A percentile compares a stretch with the other conserved stretches of the same genome.
These are phyloP conservation scores for Karstenula rhodostoma DNA, from an alignment of 2,329 filamentous ascomycete genomes.

Conservation along the genomic window DNA sequence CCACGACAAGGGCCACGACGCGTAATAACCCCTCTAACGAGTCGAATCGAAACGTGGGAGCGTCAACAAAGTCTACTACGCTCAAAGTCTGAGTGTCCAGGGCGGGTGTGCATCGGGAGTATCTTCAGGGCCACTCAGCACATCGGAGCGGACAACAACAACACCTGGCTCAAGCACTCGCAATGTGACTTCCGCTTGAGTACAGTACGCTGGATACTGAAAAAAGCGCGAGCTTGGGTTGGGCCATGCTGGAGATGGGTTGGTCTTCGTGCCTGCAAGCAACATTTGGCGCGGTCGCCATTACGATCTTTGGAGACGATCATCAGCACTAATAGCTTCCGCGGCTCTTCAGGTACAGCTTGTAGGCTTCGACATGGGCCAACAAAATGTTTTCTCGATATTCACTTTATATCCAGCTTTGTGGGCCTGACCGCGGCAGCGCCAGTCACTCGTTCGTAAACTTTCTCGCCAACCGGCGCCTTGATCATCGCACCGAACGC, in stretches of 20 bases:
- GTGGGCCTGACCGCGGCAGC: background rate
- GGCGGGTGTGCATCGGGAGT: background rate
- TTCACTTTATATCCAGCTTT: background rate
- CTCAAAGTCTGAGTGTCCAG: background rate
- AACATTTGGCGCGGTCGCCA: background rate
- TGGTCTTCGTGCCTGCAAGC: no score
- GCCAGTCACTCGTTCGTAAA: background rate
- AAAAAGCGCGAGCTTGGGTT: background rate
- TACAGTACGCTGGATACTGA: background rate
- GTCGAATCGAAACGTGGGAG: background rate
- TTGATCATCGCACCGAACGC: background rate
- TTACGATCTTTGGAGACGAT: background rate
- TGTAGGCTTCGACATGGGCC: background rate
- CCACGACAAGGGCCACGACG: background rate
- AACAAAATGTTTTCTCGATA: background rate
- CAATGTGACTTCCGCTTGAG: background rate
- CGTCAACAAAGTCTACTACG: background rate
- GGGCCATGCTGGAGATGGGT: background rate
- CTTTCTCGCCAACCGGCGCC: background rate
- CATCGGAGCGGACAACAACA: background rate
- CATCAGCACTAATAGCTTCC: background rate
- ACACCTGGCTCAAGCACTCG: background rate
- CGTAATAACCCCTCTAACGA: background rate
- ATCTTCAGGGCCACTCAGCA: background rate
- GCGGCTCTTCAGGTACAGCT: background rate